Percentiles rank a stretch among this genome's conserved stretches.
phyloP scores from a whole-genome alignment of 23 red algal species.

The Gracilariopsis chorda region DNA sequence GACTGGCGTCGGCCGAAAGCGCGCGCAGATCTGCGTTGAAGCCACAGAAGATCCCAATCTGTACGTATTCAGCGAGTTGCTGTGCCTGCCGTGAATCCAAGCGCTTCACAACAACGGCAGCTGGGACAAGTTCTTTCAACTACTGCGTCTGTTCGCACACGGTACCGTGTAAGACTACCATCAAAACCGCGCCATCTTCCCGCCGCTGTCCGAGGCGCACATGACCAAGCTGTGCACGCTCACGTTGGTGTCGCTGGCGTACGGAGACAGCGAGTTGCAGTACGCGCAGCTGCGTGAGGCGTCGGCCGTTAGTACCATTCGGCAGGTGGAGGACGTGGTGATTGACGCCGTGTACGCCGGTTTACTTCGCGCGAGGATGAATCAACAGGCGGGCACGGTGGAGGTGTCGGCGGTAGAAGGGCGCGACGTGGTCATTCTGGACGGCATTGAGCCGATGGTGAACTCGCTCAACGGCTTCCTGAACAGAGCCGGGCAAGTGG shows the following conservation, averaged over 20 bases:
- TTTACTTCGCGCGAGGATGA: constrained; percentile 42
- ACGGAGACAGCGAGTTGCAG: not conserved
- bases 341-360: constrained; percentile 48
- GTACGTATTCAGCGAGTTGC: constrained; percentile 40
- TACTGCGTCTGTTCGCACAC: constrained; percentile 46
- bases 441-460: not conserved
- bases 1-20: not conserved
- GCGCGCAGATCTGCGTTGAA: not conserved
- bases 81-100: not conserved
- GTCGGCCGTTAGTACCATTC: not conserved
- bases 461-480: not conserved
- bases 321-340: constrained; percentile 39
- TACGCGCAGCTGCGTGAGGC: not conserved
- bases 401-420: not conserved
- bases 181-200: not conserved
- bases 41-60: constrained; percentile 41
- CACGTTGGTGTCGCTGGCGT: not conserved
- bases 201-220: not conserved
- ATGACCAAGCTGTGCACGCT: not conserved
- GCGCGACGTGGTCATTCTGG: constrained; percentile 7
- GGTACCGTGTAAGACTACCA: not conserved
- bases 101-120: not conserved
- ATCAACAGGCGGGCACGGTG: not conserved
- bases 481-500: not conserved
- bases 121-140: not conserved